Conservation (phyloP, 495 filamentous ascomycete genomes). For the Talaromyces trachyspermus region DNA sequence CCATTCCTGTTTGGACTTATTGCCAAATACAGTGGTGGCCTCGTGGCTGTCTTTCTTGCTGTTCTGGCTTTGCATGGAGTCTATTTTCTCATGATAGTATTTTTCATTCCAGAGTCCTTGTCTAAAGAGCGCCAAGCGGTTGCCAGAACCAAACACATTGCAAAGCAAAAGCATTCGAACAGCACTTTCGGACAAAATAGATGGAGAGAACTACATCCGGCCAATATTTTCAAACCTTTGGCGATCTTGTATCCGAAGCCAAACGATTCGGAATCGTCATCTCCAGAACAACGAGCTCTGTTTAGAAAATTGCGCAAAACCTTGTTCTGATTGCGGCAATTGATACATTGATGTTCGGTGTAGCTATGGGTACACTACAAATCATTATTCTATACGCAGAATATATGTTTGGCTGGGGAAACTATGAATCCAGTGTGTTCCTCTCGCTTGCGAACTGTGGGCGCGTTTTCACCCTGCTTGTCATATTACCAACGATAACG, state of each 20-base stretch:
- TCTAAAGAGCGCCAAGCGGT: conserved; percentile 55
- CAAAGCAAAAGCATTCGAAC: conserved; percentile 10
- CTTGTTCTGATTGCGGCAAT: conserved; percentile 70
- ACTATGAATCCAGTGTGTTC: conserved; percentile 67
- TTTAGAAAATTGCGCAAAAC: conserved; percentile 62
- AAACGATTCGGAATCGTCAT: conserved; percentile 44
- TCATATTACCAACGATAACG: conserved; percentile 65
- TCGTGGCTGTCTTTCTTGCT: conserved; percentile 72
- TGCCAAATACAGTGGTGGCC: conserved; percentile 57
- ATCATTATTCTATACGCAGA: conserved; percentile 75
- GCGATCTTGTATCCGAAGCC: conserved; percentile 71
- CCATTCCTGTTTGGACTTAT: conserved; percentile 73
- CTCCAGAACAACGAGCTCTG: conserved; percentile 57
- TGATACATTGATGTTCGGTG: conserved; percentile 70
- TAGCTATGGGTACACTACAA: conserved; percentile 72
- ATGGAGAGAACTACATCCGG: conserved; percentile 27
- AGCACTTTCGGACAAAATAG: conserved; percentile 14
- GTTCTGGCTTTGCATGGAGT: conserved; percentile 60
- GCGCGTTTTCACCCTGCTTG: conserved; percentile 66
- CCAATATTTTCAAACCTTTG: conserved; percentile 67
- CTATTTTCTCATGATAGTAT: conserved; percentile 60
- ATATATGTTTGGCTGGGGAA: conserved; percentile 73
- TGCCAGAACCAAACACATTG: conserved; percentile 59
- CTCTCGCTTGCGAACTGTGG: conserved; percentile 66
- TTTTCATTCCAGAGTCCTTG: conserved; percentile 77